A percentile compares a stretch with the other conserved stretches of the same genome.
Conservation (phyloP, 257 asterid species). For the Forsythia viridissima region DNA sequence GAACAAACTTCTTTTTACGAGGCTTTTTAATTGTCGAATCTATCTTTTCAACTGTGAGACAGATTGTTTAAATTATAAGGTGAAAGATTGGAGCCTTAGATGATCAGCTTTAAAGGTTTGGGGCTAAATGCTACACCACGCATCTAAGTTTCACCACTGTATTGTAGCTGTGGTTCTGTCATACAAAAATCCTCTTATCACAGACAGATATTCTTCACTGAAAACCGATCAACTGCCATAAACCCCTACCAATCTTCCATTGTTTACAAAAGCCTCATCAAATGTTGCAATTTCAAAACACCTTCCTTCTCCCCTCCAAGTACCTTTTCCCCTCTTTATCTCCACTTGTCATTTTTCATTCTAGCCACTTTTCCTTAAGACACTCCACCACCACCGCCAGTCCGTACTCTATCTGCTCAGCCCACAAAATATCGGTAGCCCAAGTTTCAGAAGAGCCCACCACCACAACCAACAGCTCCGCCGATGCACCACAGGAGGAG, state of each 20-base stretch:
- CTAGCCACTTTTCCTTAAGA: slow-evolving; percentile 6
- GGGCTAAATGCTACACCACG: background rate
- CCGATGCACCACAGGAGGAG: slow-evolving; percentile 30
- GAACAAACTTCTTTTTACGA: too few relatives aligned
- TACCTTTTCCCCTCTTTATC: slow-evolving; percentile 24
- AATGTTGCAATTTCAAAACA: slow-evolving; percentile 31
- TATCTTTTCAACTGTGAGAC: background rate
- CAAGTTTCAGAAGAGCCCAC: slow-evolving; percentile 30
- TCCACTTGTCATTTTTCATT: slow-evolving; percentile 22
- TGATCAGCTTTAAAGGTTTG: background rate
- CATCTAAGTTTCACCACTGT: background rate
- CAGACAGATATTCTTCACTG: background rate
- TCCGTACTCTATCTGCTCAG: slow-evolving; percentile 20
- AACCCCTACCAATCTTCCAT: background rate
- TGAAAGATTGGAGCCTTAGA: background rate
- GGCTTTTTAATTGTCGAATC: too few relatives aligned
- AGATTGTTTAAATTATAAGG: too few relatives aligned
- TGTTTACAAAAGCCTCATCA: background rate
- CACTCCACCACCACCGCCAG: slow-evolving; percentile 18
- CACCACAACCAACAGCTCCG: slow-evolving; percentile 15
- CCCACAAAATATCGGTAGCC: slow-evolving; percentile 35
- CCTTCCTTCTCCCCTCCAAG: slow-evolving; percentile 37
- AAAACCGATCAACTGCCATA: background rate
- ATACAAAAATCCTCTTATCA: background rate
- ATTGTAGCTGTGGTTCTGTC: background rate